Evolutionary conservation across 805 yeast species (phyloP), one percentile per base, ranked within the genome.

Genomic region (Saturnispora besseyi): DNA sequence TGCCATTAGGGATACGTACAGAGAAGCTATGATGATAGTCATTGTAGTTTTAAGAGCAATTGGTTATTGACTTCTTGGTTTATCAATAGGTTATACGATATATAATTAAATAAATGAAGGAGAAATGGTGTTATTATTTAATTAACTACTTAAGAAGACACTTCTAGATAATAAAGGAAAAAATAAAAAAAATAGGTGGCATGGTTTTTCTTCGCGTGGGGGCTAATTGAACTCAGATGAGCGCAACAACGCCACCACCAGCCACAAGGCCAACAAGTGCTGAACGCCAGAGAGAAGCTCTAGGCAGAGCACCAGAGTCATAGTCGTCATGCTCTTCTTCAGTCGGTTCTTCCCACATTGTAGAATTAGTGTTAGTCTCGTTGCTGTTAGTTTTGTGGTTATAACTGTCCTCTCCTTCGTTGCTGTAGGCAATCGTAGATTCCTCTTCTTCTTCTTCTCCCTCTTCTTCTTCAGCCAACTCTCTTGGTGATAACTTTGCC

Each of bases 11-110:
- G 18, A 18, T 26, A 77, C 83, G 58, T 73, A 78, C 78, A 84
- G 68, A 13, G 91, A 81, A 13, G 85, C 89, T 28, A 84, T 77
- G 41, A 82, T 77, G 26, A 83, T 70, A 9, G 87, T 79, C 90
- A 84, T 84, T 26, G 38, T 36, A 12, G 10, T 36, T 11, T 18
- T 36, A 15, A 21, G 15, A 18, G 18, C 40, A 36, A 36, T 36
- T 36, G 40, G 18, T 8, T 36, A 6, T 18, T 34, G 21, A 21
- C 21, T 36, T 9, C 21, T 15, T n/a, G 13, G n/a, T 18, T n/a
- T 18, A 11, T 36, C 24, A 11, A 34, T 9, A n/a, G n/a, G 37
- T 21, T 34, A 34, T 21, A 15, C 37, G 37, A 34, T 34, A 34
- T 34, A 18, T 34, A n/a, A 21, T 21, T 34, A 34, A n/a, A 34